Conservation (phyloP, 164 flowering plant genomes). For the Buxus sempervirens region DNA sequence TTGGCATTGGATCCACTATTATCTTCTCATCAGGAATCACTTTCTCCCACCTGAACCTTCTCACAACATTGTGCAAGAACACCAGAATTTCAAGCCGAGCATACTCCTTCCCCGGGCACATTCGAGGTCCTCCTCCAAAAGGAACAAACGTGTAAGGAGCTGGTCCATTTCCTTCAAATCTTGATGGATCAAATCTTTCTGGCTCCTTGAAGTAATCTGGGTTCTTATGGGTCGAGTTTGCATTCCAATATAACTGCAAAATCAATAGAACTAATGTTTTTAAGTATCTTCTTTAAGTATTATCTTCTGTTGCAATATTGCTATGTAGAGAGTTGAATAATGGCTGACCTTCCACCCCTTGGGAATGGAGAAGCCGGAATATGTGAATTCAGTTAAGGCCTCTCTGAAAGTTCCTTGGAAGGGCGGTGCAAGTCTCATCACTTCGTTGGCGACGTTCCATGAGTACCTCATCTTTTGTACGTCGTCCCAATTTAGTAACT, state of each 20-base stretch:
- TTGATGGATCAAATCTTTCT: slow-evolving; percentile 39
- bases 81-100: slow-evolving; percentile 47
- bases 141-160: slow-evolving; percentile 55
- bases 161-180: slow-evolving; percentile 50
- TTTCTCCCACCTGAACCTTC: slow-evolving; percentile 42
- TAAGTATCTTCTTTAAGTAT: no score
- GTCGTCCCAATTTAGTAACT: slow-evolving; percentile 45
- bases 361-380: slow-evolving; percentile 47
- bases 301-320: no score
- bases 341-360: slow-evolving; percentile 57
- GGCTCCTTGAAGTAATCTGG: slow-evolving; percentile 44
- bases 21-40: slow-evolving; percentile 41
- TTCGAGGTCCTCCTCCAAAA: slow-evolving; percentile 58
- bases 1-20: slow-evolving; percentile 39
- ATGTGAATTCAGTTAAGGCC: slow-evolving; percentile 39
- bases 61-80: slow-evolving; percentile 50
- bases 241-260: slow-evolving; percentile 46
- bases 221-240: slow-evolving; percentile 39
- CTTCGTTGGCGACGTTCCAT: slow-evolving; percentile 56
- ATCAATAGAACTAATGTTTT: no score
- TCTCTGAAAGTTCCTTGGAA: slow-evolving; percentile 48
- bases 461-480: slow-evolving; percentile 51
- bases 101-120: slow-evolving; percentile 59
- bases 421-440: slow-evolving; percentile 45
- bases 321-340: no score